Percentiles rank a stretch among this genome's conserved stretches.
These are phyloP conservation scores for Solanum chmielewskii DNA, from an alignment of 257 asterid genomes.

Conservation along the genomic window DNA sequence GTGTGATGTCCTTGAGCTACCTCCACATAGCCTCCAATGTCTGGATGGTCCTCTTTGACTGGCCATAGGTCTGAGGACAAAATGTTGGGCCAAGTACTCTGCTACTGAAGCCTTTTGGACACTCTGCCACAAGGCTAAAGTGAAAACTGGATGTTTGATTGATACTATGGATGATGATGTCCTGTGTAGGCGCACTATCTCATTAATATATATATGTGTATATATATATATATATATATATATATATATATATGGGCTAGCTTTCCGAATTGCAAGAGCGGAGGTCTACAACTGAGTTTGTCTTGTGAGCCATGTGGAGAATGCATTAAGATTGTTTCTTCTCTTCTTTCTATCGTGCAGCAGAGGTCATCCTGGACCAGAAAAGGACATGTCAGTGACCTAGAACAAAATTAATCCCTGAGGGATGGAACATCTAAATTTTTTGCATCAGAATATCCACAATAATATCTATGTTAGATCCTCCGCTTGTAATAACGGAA, in stretches of 20 bases:
- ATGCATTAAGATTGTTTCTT: background rate
- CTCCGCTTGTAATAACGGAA: background rate
- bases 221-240: background rate
- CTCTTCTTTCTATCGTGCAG: background rate
- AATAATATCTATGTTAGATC: background rate
- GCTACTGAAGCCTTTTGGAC: background rate
- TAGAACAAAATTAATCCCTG: background rate
- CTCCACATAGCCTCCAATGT: background rate
- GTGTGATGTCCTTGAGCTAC: background rate
- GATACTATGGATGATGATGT: background rate
- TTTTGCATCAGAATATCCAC: background rate
- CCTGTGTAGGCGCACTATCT: background rate
- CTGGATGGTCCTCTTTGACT: background rate
- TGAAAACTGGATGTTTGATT: background rate
- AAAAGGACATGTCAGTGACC: background rate
- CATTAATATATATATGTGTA: background rate
- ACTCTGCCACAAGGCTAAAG: background rate
- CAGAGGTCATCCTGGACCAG: background rate
- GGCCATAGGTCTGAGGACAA: background rate
- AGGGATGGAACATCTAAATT: background rate
- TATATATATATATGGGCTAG: background rate
- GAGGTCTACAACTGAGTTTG: background rate
- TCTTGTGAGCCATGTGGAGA: background rate
- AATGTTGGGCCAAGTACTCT: background rate
- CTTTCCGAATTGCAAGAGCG: background rate